phyloP scores from a whole-genome alignment of 345 rosid genomes.

The Boechera retrofracta region DNA sequence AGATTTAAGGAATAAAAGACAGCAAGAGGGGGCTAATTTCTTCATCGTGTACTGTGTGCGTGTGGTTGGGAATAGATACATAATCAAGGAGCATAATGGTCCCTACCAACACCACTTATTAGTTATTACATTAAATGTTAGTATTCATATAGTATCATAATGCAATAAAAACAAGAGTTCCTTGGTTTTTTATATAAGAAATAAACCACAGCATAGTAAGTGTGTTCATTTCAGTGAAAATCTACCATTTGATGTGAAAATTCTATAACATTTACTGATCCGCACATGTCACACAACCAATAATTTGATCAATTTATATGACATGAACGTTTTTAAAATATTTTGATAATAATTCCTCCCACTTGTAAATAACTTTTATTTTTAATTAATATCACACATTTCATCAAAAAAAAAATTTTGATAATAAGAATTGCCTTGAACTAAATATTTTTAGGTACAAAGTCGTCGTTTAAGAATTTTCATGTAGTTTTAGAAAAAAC shows the following conservation, averaged over 20 bases:
- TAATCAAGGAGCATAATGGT: conserved; percentile 23
- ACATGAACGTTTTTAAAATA: too few species aligned
- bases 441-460: too few species aligned
- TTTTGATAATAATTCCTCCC: too few species aligned
- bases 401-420: too few species aligned
- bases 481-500: too few species aligned
- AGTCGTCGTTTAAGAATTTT: too few species aligned
- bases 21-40: conserved; percentile 13
- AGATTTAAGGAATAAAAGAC: too few species aligned
- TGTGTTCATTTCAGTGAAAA: background rate
- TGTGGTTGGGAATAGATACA: background rate
- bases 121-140: conserved; percentile 18
- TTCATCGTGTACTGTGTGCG: conserved; percentile 20
- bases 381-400: too few species aligned
- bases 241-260: conserved; percentile 23
- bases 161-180: conserved; percentile 28
- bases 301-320: background rate
- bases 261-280: conserved; percentile 20
- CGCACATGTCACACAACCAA: conserved; percentile 1
- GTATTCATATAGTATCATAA: conserved; percentile 8
- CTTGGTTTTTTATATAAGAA: background rate
- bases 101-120: conserved; percentile 26
- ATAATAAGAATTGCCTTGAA: too few species aligned
- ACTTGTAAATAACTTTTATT: too few species aligned
- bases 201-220: conserved; percentile 25